Evolutionary conservation across 306 rosid species (phyloP).

Genomic region (Prunus campanulata): DNA sequence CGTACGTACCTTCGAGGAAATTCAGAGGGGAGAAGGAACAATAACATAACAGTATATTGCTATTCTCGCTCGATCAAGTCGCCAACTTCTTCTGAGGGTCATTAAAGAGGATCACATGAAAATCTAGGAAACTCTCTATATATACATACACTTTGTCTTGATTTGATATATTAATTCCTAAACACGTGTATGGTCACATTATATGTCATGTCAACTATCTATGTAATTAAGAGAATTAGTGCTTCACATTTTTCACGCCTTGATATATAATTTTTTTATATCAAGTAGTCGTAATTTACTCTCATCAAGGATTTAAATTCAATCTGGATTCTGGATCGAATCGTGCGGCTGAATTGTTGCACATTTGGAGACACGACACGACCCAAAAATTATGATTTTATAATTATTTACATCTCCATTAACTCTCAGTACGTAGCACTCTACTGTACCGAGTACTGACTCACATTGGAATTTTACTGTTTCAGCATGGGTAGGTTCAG

Average conservation of each 20-base stretch:
- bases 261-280: too few species aligned
- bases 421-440: too few species aligned
- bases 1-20: conserved; percentile 19
- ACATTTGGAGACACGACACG: conserved; percentile 10
- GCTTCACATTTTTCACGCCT: neutral
- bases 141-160: too few species aligned
- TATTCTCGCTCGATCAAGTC: too few species aligned
- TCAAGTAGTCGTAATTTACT: neutral
- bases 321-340: conserved; percentile 10
- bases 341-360: conserved; percentile 5
- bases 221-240: neutral
- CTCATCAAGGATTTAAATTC: conserved; percentile 2
- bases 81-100: neutral
- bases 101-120: conserved; percentile 25
- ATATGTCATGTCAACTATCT: too few species aligned
- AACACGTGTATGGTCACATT: too few species aligned
- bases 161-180: too few species aligned
- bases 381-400: neutral
- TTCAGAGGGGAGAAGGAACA: neutral
- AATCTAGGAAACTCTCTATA: too few species aligned
- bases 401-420: too few species aligned
- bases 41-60: too few species aligned
- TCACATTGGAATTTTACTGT: too few species aligned
- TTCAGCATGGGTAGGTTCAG: neutral
- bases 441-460: too few species aligned